Base-by-base conservation (phyloP, 2,329 filamentous ascomycete species). In the Microascus cirrosus region DNA sequence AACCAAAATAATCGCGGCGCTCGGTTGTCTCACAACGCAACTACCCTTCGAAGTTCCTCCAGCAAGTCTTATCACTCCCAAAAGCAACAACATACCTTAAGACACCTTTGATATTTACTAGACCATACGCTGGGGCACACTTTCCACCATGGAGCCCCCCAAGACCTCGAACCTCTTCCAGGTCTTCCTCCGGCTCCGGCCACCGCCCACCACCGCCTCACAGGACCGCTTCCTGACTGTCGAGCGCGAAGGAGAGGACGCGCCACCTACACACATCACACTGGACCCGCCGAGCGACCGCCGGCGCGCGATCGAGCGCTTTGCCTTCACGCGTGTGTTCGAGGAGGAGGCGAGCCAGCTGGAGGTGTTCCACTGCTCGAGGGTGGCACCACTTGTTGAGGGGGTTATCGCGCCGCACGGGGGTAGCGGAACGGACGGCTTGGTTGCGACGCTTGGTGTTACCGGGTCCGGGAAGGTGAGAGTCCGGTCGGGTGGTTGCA, bases 381-480 rank as follows among this genome's bases (percentile, higher is more conserved):
- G 87, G 25, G 82, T 96, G 52, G 74, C 87, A 15, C 79, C 83
- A 1, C 76, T 96, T 51, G 81, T 96, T 7, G 85, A 93, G 65
- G 90, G 90, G 22, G 91, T 96, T 3, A 69, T 99, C 50, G 86
- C 86, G 7, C 79, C 82, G 24, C 76, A 82, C 52, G 86, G 86
- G 36, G 82, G 85, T 55, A 87, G 94, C 62, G 90, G 91, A 20
- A 86, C 90, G 62, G 93, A 97, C 78, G 92, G 90, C 11, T 74
- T 97, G 58, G 76, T 99, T 57, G 94, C 94, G 34, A 97, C 94
- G 7, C 72, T 99, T 59, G 94, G 94, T 18, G 91, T 96, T 51
- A 96, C 93, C 8, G 94, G 94, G 13, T 96, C 92, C 55, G 94
- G 94, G 70, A 99, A 99, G 85, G 93, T 95, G 65, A 54, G 66